phyloP scores from a whole-genome alignment of 202 grass and related monocot species.

The Zoysia matrella region DNA sequence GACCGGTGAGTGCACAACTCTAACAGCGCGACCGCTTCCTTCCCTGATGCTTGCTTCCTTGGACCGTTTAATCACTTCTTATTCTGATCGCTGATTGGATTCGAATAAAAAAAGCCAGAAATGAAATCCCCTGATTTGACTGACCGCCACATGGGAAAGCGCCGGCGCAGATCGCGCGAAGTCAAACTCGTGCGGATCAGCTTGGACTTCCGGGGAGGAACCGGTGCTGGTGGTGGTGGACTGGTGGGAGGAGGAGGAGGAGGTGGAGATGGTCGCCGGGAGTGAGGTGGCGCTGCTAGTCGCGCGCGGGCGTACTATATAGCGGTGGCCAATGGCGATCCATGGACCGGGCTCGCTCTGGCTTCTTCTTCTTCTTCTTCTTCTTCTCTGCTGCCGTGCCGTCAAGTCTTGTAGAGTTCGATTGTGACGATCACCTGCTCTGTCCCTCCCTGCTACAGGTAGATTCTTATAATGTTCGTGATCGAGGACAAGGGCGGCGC shows the following conservation, averaged over 20 bases:
- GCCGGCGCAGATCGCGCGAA: background rate
- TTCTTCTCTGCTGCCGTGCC: slow-evolving; percentile 25
- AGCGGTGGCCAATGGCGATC: slow-evolving; percentile 10
- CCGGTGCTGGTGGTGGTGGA: background rate
- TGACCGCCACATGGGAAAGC: background rate
- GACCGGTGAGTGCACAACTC: slow-evolving; percentile 18
- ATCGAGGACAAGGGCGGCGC: slow-evolving; percentile 93
- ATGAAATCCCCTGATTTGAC: background rate
- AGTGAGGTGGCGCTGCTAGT: background rate
- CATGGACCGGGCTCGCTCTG: slow-evolving; percentile 35
- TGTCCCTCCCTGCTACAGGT: background rate
- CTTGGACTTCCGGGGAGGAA: slow-evolving; percentile 27
- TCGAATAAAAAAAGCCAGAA: background rate
- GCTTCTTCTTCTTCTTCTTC: background rate
- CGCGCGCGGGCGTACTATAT: background rate
- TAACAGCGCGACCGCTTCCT: background rate
- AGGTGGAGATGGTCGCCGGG: background rate
- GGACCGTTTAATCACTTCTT: background rate
- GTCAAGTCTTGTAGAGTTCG: background rate
- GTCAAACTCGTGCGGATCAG: slow-evolving; percentile 42
- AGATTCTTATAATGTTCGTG: slow-evolving; percentile 66
- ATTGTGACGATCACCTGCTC: background rate
- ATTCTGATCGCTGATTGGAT: background rate
- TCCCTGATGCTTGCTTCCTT: background rate
- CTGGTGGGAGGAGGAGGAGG: too few species aligned